Evolutionary conservation across 495 filamentous ascomycete species (phyloP).

Genomic region (Aspergillus taichungensis): DNA sequence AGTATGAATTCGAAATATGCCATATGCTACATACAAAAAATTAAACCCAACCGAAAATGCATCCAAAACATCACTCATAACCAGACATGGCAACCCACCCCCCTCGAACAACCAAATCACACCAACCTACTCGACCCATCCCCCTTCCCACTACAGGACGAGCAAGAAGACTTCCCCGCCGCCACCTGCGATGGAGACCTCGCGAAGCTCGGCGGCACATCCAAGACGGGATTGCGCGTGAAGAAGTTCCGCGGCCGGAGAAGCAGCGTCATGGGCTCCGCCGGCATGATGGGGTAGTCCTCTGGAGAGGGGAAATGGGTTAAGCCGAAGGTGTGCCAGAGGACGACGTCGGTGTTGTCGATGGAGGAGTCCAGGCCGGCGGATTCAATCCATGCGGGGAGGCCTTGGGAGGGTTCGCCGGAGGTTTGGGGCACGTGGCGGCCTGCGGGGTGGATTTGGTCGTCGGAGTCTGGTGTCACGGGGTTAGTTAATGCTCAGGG

Average conservation of each 20-base stretch:
- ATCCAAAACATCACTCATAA: not conserved
- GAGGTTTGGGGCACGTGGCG: conserved; percentile 91
- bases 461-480: conserved; percentile 61
- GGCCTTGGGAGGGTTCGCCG: conserved; percentile 67
- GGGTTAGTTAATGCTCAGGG: not conserved
- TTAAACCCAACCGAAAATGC: not conserved
- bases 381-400: conserved; percentile 70
- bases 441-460: conserved; percentile 85
- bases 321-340: conserved; percentile 95
- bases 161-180: conserved; percentile 24
- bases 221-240: conserved; percentile 70
- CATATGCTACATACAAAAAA: too few species aligned
- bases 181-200: conserved; percentile 64
- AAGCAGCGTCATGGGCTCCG: conserved; percentile 78
- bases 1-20: too few species aligned
- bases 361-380: conserved; percentile 61
- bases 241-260: conserved; percentile 87
- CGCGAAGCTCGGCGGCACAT: conserved; percentile 74
- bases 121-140: conserved; percentile 38
- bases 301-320: conserved; percentile 90
- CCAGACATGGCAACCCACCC: too few species aligned
- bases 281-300: conserved; percentile 94
- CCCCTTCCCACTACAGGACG: conserved; percentile 34
- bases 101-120: conserved; percentile 10
- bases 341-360: conserved; percentile 78